These are phyloP conservation scores for Yarrowia sp. DNA, from an alignment of 805 yeast genomes.

Conservation along the genomic window DNA sequence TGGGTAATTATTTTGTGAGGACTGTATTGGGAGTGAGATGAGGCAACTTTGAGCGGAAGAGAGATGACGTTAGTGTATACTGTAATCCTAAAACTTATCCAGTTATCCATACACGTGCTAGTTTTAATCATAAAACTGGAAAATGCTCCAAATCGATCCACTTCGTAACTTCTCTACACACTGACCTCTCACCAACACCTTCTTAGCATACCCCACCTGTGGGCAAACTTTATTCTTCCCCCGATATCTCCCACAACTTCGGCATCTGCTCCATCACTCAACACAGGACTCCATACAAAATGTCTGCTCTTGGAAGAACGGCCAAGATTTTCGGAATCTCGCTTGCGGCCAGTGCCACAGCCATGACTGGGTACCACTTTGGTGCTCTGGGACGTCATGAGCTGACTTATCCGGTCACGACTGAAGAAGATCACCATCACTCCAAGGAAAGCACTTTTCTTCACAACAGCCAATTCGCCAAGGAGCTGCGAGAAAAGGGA, in stretches of 20 bases:
- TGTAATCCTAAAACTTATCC: too few relatives aligned
- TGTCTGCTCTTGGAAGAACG: not conserved
- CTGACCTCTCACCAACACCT: too few relatives aligned
- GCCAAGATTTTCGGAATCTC: slow-evolving; percentile 8
- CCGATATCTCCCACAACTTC: not conserved
- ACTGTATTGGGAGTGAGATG: not conserved
- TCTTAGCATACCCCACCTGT: not conserved
- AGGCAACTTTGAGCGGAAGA: too few relatives aligned
- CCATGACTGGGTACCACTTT: slow-evolving; percentile 9
- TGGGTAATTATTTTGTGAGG: not conserved
- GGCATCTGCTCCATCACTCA: not conserved
- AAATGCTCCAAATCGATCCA: too few relatives aligned
- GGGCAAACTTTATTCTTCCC: not conserved
- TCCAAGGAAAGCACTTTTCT: slow-evolving; percentile 27
- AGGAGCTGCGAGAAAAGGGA: slow-evolving; percentile 30
- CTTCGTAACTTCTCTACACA: too few relatives aligned
- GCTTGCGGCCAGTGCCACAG: not conserved
- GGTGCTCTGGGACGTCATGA: slow-evolving; percentile 16
- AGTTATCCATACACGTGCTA: not conserved
- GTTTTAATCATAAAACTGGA: too few relatives aligned
- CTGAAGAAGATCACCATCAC: slow-evolving; percentile 5
- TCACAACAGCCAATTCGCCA: slow-evolving; percentile 30
- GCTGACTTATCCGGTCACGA: slow-evolving; percentile 1
- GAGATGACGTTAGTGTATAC: too few relatives aligned
- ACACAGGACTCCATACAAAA: not conserved